Conservation (phyloP, 2,329 filamentous ascomycete genomes). For the Penicillium sp. region DNA sequence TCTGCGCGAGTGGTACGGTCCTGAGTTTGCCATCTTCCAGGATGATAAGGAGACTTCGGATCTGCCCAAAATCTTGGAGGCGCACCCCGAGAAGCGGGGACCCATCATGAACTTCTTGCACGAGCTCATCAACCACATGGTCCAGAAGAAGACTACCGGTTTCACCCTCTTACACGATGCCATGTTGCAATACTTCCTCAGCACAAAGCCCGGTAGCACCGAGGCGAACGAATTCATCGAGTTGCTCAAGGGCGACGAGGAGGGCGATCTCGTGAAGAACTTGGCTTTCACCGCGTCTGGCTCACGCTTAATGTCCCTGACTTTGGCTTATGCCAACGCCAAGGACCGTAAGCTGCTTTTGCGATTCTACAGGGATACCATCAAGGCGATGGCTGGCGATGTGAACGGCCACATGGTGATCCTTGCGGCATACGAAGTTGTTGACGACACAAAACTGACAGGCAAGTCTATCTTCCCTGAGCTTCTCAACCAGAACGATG, state of each 20-base stretch:
- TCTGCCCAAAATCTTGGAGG: slow-evolving; percentile 71
- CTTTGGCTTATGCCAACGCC: slow-evolving; percentile 79
- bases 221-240: slow-evolving; percentile 88
- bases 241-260: slow-evolving; percentile 86
- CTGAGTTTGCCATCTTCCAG: slow-evolving; percentile 84
- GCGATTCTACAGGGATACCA: slow-evolving; percentile 85
- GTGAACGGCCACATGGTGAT: slow-evolving; percentile 76
- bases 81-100: slow-evolving; percentile 79
- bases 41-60: slow-evolving; percentile 59
- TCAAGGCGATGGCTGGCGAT: slow-evolving; percentile 83
- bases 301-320: slow-evolving; percentile 75
- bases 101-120: slow-evolving; percentile 84
- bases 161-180: slow-evolving; percentile 99
- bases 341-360: slow-evolving; percentile 92
- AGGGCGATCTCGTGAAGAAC: slow-evolving; percentile 88
- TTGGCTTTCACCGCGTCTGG: slow-evolving; percentile 93
- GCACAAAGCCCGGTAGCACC: slow-evolving; percentile 71
- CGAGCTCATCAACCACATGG: slow-evolving; percentile 84
- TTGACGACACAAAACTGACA: slow-evolving; percentile 90
- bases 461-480: slow-evolving; percentile 86
- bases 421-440: slow-evolving; percentile 82
- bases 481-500: slow-evolving; percentile 68
- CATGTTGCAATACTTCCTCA: slow-evolving; percentile 94
- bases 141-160: slow-evolving; percentile 95
- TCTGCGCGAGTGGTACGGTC: slow-evolving; percentile 92